Base-by-base conservation (phyloP, 2,329 filamentous ascomycete genomes). In the Claviceps africana region DNA sequence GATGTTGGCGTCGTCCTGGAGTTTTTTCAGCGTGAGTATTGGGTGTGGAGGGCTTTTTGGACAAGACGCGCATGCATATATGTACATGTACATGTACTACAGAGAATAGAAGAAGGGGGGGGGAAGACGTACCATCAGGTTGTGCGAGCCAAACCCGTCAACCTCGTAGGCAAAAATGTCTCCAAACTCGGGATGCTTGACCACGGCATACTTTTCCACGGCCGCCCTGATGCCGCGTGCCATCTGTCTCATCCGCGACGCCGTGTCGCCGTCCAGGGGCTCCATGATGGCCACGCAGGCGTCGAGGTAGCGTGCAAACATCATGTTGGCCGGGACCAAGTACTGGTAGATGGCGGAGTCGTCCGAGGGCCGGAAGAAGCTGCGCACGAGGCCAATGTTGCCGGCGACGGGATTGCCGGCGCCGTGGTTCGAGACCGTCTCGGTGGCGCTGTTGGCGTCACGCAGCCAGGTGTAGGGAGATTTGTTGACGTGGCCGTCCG, bases 281-380 rank as follows among this genome's bases (percentile, higher is more conserved):
- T 67, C 63, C 66, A 75, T 74, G 54, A 78, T 70, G 56, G 66
- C 53, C 62, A 73, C 60, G 59, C 74, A 65, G 0, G 72, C 69
- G 11, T 69, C 68, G 3, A 89, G 73, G 59, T 81, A 85, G 22
- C 76, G 70, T 33, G 82, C 74, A 57, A 88, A 82, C 83, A 88
- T 86, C 83, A 88, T 88, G 65, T 96, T 97, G 33, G 86, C 83
- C 0, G 91, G 91, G 59, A 96, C 86, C 60, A 94, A 82, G 66
- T 89, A 91, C 63, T 91, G 88, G 55, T 88, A 83, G 40, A 87
- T 85, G 0, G 86, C 88, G 15, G 88, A 81, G 65, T 96, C 91
- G 65, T 97, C 91, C 54, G 86, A 91, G 0, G 90, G 91, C 1
- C 91, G 79, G 72, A 96, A 96, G 31, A 89, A 88, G 58, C 86